Evolutionary conservation across 2,329 filamentous ascomycete species (phyloP), one percentile per base, ranked within the genome.

Genomic region (Pyrenophora seminiperda): DNA sequence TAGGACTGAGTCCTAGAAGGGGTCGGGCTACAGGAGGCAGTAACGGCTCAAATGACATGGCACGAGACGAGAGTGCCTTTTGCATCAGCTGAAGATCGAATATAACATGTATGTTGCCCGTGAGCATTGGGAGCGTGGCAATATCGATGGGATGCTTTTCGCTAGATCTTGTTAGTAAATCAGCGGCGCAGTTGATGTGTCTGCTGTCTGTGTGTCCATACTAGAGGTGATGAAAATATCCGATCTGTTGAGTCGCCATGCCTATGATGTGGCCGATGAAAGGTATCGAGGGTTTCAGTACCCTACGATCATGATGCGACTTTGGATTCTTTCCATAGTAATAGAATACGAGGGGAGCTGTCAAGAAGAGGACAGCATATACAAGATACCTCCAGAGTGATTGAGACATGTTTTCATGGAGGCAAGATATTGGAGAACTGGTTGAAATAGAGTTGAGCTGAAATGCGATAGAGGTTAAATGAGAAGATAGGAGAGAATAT

Each of bases 241-340:
- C 32, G 32, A 34, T 15, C 32, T 34, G 32, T 34, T 34, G 32
- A 15, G 32, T 34, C 13, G 32, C 32, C 32, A 34, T 34, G 32
- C 32, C 32, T 34, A 34, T 34, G 3, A 34, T 34, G 32, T 34
- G 32, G 32, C 32, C 32, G 32, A 34, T 34, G 32, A 34, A 34
- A 34, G 32, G 32, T 34, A 34, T 34, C 32, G 32, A 34, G n/a
- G 32, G 32, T 34, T 34, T 34, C 32, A 34, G 32, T 34, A 34
- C 32, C 32, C 14, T 34, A 34, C 14, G 32, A 34, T 34, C 32
- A 34, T 34, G 32, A 34, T 17, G 32, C 32, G 32, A 34, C 14
- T 34, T 34, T 13, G 32, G 4, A 34, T 34, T 34, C 32, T 34
- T 34, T 34, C 32, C 6, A 34, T 17, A 34, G 32, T 17, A 34